Evolutionary conservation across 129 eudicot species (phyloP), one percentile per base, ranked within the genome.

Genomic region (Scalesia atractyloides): DNA sequence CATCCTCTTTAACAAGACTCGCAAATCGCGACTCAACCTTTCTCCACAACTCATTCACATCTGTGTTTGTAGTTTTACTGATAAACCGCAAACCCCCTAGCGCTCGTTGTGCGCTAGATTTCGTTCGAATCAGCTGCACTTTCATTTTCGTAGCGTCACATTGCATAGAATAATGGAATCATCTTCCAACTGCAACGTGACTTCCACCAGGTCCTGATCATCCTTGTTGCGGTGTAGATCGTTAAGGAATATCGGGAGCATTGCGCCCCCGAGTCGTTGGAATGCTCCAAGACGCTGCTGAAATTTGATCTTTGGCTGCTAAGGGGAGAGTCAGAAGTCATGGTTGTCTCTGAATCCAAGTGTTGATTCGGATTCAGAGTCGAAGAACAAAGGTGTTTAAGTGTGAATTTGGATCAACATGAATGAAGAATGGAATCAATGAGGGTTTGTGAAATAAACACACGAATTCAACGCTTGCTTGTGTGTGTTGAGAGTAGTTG

Each of bases 41-140:
- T 20, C 30, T 80, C 99, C 99, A 95, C 19, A 83, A 37, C 64
- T 72, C 84, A 16, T 77, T 52, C 2, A 82, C 76, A 30, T 86
- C 61, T 2, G 76, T 80, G 7, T 64, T 73, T 15, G 89, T 85
- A 5, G 87, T 88, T 52, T 83, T 83, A 76, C 89, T 95, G 24
- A 95, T 95, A 67, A 95, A 95, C 54, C 97, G 64, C 10, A 95
- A 76, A 8, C 99, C 99, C 3, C 91, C 84, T 2, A 91, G 83
- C 2, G 99, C 99, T 65, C 95, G 78, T 76, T 91, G 99, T 5
- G 99, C 99, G 70, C 91, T 73, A 4, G 99, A 91, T 70, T 73
- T 80, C 14, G 76, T 81, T 16, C 99, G 73, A 39, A 86, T 81
- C 5, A 95, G 64, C 76, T 80, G 83, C 7, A 87, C 87, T 46